Evolutionary conservation across 2,329 filamentous ascomycete species (phyloP).

Genomic region (Ascochyta pisi): DNA sequence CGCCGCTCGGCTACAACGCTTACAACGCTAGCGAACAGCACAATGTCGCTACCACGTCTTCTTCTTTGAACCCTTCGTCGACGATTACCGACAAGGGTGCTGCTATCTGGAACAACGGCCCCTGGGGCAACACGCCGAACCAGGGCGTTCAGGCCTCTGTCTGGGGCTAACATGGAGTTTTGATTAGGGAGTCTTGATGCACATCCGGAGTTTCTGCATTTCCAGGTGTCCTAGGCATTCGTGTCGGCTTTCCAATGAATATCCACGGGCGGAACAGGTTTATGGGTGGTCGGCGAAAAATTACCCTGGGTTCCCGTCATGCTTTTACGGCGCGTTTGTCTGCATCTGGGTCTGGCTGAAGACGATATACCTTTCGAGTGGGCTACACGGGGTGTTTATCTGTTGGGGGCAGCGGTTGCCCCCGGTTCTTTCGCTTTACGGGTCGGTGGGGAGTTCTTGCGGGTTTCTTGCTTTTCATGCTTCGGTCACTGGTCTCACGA

Average conservation of each 20-base stretch:
- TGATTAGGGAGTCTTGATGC: slow-evolving; percentile 47
- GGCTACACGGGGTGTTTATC: slow-evolving; percentile 42
- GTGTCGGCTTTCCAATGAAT: slow-evolving; percentile 46
- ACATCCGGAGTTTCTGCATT: slow-evolving; percentile 54
- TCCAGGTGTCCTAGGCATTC: slow-evolving; percentile 51
- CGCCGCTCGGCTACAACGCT: slow-evolving; percentile 73
- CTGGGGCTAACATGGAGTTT: slow-evolving; percentile 73
- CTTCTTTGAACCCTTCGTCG: slow-evolving; percentile 64
- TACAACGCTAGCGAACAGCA: slow-evolving; percentile 66
- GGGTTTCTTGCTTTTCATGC: slow-evolving; percentile 26
- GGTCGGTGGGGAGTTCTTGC: slow-evolving; percentile 36
- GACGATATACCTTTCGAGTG: slow-evolving; percentile 41
- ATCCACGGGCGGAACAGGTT: slow-evolving; percentile 40
- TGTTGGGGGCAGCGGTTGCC: slow-evolving; percentile 33
- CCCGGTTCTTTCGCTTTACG: slow-evolving; percentile 26
- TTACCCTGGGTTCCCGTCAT: slow-evolving; percentile 39
- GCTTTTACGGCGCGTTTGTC: slow-evolving; percentile 40
- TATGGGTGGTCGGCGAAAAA: slow-evolving; percentile 44
- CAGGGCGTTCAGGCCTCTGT: slow-evolving; percentile 91
- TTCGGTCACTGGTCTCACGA: slow-evolving; percentile 19
- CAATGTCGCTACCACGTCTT: slow-evolving; percentile 56
- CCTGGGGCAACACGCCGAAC: slow-evolving; percentile 75
- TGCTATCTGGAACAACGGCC: slow-evolving; percentile 75
- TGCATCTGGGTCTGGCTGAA: slow-evolving; percentile 39
- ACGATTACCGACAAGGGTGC: slow-evolving; percentile 53